Evolutionary conservation across 2,329 filamentous ascomycete species (phyloP).

Genomic region (Paraphaeosphaeria minitans): DNA sequence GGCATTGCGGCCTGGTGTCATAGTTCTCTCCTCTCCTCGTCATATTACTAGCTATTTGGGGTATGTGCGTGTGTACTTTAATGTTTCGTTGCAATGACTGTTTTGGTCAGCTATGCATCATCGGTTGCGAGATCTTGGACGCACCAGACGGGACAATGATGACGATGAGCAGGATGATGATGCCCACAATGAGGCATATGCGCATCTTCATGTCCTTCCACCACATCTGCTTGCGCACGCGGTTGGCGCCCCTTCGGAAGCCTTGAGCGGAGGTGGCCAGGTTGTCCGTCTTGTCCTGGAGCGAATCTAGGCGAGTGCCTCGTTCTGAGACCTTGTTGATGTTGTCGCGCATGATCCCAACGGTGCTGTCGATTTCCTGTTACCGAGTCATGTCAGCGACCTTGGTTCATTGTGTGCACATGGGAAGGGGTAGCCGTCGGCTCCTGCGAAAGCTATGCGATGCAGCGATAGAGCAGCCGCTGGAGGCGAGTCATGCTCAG

Average conservation of each 20-base stretch:
- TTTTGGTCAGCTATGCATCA: not conserved
- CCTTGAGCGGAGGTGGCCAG: slow-evolving; percentile 90
- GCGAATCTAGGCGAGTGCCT: slow-evolving; percentile 83
- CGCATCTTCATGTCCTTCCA: slow-evolving; percentile 99
- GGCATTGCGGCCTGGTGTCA: slow-evolving; percentile 22
- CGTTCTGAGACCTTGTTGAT: slow-evolving; percentile 96
- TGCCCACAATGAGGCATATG: slow-evolving; percentile 89
- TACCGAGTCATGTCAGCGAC: slow-evolving; percentile 19
- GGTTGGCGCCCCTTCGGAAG: slow-evolving; percentile 94
- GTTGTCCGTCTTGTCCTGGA: slow-evolving; percentile 94
- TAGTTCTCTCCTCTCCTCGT: slow-evolving; percentile 24
- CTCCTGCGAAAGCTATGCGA: not conserved
- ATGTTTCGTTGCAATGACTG: slow-evolving; percentile 38
- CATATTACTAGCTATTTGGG: slow-evolving; percentile 35
- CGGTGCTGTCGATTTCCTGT: slow-evolving; percentile 96
- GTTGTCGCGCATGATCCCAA: slow-evolving; percentile 95
- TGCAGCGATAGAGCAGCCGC: not conserved
- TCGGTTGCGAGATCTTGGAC: slow-evolving; percentile 36
- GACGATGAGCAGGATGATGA: slow-evolving; percentile 88
- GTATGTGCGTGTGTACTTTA: slow-evolving; percentile 29
- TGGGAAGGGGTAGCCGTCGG: not conserved
- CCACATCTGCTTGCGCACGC: slow-evolving; percentile 95
- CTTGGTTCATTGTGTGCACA: not conserved
- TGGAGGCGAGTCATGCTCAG: not conserved
- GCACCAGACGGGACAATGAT: slow-evolving; percentile 93